Conservation (phyloP, 164 flowering plant species). For the grape (Vitis vinifera) region ASM3070453v1 NC_081808.1:20442501-20443000, state of each 20-base stretch:
- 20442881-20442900: constrained; percentile 22
- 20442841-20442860: constrained; percentile 27
- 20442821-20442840: constrained; percentile 19
- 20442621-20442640: constrained; percentile 13
- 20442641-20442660: constrained; percentile 5
- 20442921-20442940: constrained; percentile 14
- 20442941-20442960: constrained; percentile 35
- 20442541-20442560: constrained; percentile 7
- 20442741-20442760: constrained; percentile 22
- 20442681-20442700: constrained; percentile 14
- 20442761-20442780: constrained; percentile 8
- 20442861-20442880: constrained; percentile 8
- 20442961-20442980: constrained; percentile 58
- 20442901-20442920: constrained; percentile 18
- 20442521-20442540: constrained; percentile 14
- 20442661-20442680: constrained; percentile 9
- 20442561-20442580: constrained; percentile 6
- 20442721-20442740: constrained; percentile 20
- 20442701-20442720: constrained; percentile 19
- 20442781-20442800: constrained; percentile 22
- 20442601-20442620: constrained; percentile 5
- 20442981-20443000: constrained; percentile 79
- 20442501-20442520: constrained; percentile 9
- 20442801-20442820: constrained; percentile 1
- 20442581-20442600: constrained; percentile 10